These are phyloP conservation scores for Polytolypa hystricis DNA, from an alignment of 2,329 filamentous ascomycete species.

Conservation along the genomic window DNA sequence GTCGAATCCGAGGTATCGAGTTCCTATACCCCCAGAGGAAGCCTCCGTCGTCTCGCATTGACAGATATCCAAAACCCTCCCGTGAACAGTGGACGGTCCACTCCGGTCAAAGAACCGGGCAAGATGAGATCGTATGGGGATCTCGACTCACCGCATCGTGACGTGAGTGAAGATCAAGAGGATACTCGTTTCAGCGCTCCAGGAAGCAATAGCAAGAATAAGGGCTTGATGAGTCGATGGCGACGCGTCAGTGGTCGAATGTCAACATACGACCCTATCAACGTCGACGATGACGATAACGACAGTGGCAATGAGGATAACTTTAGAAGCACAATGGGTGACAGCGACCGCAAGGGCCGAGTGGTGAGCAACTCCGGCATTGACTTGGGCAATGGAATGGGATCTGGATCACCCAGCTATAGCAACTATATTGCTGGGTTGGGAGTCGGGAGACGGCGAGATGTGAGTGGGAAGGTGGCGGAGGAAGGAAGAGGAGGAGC, in stretches of 20 bases:
- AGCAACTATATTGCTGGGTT: conserved; percentile 33
- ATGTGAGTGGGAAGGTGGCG: conserved; percentile 37
- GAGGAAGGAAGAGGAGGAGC: conserved; percentile 33
- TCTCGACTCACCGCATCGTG: conserved; percentile 18
- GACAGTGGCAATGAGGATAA: conserved; percentile 14
- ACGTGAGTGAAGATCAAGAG: conserved; percentile 15
- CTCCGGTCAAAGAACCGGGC: conserved; percentile 20
- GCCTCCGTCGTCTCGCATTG: conserved; percentile 22
- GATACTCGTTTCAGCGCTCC: conserved; percentile 5
- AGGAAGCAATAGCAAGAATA: conserved; percentile 14
- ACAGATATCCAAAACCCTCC: conserved; percentile 26
- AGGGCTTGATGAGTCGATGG: conserved; percentile 18
- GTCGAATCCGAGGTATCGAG: conserved; percentile 15
- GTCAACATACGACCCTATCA: conserved; percentile 25
- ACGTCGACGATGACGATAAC: conserved; percentile 20
- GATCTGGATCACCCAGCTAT: conserved; percentile 24
- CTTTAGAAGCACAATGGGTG: conserved; percentile 9
- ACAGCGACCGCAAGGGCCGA: conserved; percentile 32
- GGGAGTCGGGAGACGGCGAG: conserved; percentile 34
- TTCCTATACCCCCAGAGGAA: conserved; percentile 15
- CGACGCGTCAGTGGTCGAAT: conserved; percentile 25
- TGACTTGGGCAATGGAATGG: conserved; percentile 21
- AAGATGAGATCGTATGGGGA: conserved; percentile 32
- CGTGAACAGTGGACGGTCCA: conserved; percentile 17
- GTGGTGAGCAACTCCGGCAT: conserved; percentile 34